Conservation (phyloP, 352 stramenopile genomes). For the Blastocystis sp. region DNA sequence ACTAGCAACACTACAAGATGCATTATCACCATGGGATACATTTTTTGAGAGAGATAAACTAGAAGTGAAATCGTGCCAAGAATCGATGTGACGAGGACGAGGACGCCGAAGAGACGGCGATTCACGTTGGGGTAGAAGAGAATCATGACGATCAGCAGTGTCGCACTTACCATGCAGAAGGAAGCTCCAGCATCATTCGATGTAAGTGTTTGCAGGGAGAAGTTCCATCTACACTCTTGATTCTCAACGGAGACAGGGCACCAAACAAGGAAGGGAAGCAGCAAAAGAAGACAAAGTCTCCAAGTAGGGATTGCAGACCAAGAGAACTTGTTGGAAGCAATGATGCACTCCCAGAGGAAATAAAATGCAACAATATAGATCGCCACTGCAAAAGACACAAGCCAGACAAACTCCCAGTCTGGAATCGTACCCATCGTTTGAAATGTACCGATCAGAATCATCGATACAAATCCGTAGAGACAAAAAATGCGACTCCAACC, state of each 20-base stretch:
- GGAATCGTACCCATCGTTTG: neutral
- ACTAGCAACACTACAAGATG: neutral
- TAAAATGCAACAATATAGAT: neutral
- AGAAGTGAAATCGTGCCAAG: neutral
- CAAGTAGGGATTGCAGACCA: neutral
- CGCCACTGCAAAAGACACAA: constrained; percentile 6
- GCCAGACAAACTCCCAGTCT: constrained; percentile 36
- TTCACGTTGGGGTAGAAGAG: constrained; percentile 23
- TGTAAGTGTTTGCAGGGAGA: neutral
- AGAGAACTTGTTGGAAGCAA: neutral
- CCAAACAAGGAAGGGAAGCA: constrained; percentile 12
- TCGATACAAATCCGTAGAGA: constrained; percentile 25
- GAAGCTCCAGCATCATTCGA: neutral
- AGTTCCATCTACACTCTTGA: neutral
- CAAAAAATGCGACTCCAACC: constrained; percentile 12
- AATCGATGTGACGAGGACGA: neutral
- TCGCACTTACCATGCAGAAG: neutral
- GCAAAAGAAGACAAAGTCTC: neutral
- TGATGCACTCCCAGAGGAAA: neutral
- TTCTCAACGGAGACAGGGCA: neutral
- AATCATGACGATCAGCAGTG: neutral
- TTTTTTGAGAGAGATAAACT: neutral
- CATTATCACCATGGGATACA: neutral
- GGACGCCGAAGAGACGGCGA: neutral
- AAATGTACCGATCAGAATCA: constrained; percentile 15